Conservation (phyloP, 2,329 filamentous ascomycete genomes). For the Penicillium sp. region DNA sequence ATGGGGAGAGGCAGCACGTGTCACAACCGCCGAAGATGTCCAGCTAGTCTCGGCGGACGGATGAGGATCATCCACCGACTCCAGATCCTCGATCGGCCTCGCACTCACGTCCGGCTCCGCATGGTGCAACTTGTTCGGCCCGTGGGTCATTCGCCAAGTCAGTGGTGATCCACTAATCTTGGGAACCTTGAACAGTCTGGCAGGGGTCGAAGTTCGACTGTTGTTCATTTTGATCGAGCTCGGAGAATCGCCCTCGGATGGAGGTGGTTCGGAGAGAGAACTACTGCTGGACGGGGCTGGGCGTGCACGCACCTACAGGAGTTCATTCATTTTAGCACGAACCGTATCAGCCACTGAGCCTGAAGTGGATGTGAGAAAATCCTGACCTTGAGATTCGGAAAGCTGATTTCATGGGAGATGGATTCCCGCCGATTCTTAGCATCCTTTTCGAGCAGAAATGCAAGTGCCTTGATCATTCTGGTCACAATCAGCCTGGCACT, state of each 20-base stretch:
- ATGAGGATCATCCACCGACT: too few species aligned
- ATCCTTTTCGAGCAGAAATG: conserved; percentile 1
- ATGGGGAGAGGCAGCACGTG: background rate
- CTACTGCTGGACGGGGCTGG: background rate
- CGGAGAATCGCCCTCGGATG: background rate
- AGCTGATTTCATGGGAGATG: background rate
- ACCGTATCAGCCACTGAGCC: too few species aligned
- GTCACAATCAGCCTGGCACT: background rate
- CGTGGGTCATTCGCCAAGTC: background rate
- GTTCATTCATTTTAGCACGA: background rate
- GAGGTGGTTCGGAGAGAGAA: background rate
- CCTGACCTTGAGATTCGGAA: background rate
- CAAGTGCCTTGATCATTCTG: conserved; percentile 3
- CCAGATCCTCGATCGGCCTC: too few species aligned
- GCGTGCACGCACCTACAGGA: background rate
- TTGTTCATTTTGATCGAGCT: background rate
- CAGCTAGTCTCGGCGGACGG: too few species aligned
- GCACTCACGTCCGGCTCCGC: too few species aligned
- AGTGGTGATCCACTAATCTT: background rate
- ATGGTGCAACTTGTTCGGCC: background rate
- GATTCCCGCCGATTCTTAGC: background rate
- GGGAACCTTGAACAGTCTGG: background rate
- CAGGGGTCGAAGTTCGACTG: background rate
- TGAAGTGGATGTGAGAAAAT: background rate
- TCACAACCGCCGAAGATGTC: background rate